Evolutionary conservation across 139 green algal species (phyloP).

Genomic region (Trebouxia sp.): DNA sequence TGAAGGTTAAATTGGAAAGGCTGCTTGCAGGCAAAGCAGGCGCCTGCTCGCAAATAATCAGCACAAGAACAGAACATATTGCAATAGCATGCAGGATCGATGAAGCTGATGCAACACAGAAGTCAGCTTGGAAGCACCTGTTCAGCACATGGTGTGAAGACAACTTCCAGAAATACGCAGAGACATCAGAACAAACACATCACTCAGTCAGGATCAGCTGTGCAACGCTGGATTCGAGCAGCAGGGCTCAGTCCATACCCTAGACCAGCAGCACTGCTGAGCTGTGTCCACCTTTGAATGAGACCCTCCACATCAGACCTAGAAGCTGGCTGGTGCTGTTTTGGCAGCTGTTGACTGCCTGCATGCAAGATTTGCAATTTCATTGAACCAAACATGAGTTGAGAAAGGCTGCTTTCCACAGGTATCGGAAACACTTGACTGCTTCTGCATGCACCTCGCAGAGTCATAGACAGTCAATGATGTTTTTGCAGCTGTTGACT

Average conservation of each 20-base stretch:
- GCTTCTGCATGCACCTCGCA: no score
- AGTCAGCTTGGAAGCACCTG: no score
- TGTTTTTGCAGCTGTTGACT: no score
- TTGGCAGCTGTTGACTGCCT: not conserved
- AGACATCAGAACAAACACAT: not conserved
- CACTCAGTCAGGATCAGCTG: not conserved
- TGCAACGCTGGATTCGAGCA: not conserved
- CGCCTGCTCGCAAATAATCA: no score
- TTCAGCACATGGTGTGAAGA: no score
- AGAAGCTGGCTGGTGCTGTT: not conserved
- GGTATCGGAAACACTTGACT: not conserved
- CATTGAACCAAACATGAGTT: not conserved
- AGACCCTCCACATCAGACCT: not conserved
- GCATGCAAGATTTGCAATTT: not conserved
- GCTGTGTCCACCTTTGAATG: constrained; percentile 1
- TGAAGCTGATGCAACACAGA: no score
- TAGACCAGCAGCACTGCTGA: not conserved
- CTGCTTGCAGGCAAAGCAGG: no score
- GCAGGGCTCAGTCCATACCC: not conserved
- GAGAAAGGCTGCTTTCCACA: not conserved
- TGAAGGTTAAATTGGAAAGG: no score
- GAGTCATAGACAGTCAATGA: no score
- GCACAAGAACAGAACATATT: no score
- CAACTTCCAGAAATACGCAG: no score
- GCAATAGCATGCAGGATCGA: no score